Evolutionary conservation across 352 stramenopile genomes (phyloP).

Genomic region (Globisporangium canariense): DNA sequence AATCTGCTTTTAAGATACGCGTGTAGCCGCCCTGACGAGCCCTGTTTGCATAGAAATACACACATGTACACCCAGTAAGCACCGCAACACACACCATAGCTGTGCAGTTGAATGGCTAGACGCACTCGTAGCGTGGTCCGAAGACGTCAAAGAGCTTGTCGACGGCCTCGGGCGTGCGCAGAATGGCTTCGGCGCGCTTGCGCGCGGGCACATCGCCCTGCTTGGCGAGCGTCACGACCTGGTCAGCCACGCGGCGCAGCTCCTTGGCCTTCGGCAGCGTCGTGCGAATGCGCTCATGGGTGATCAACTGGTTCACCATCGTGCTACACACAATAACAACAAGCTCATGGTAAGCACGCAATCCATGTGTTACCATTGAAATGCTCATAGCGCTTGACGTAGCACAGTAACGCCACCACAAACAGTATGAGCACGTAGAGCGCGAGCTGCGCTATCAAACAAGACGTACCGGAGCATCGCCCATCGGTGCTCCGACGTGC

Average conservation of each 20-base stretch:
- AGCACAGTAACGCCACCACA: not conserved
- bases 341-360: not conserved
- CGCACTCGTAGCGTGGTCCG: slow-evolving; percentile 92
- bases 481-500: slow-evolving; percentile 92
- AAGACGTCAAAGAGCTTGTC: slow-evolving; percentile 97
- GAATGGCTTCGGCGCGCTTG: slow-evolving; percentile 77
- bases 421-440: not conserved
- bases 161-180: slow-evolving; percentile 89
- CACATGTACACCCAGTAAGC: not conserved
- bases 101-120: slow-evolving; percentile 4
- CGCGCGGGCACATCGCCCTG: slow-evolving; percentile 79
- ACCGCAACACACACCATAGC: not conserved
- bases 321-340: slow-evolving; percentile 50
- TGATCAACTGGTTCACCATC: slow-evolving; percentile 96
- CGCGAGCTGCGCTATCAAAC: not conserved
- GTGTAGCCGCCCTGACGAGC: slow-evolving; percentile 93
- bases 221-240: slow-evolving; percentile 95
- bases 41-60: slow-evolving; percentile 8
- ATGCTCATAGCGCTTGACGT: not conserved
- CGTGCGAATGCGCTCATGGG: slow-evolving; percentile 97
- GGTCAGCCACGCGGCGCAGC: slow-evolving; percentile 90
- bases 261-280: slow-evolving; percentile 97
- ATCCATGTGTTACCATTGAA: not conserved
- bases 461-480: slow-evolving; percentile 90
- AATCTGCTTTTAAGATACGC: slow-evolving; percentile 93